phyloP scores from a whole-genome alignment of 2,329 filamentous ascomycete species.

The Calonectria naviculata region DNA sequence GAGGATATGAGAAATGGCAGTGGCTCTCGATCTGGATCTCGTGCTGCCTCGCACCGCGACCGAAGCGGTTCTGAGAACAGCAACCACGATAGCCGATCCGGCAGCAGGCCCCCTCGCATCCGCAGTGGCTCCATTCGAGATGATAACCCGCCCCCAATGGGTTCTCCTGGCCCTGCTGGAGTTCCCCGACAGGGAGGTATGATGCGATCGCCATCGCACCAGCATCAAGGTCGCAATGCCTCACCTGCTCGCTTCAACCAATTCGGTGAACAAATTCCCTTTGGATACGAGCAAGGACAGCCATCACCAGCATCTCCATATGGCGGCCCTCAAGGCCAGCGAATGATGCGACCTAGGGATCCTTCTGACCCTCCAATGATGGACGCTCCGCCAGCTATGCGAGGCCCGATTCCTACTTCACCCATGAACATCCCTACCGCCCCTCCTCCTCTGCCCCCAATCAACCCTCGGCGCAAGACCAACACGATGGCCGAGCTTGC shows the following conservation, averaged over 20 bases:
- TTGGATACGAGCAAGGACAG: constrained; percentile 52
- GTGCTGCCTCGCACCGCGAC: constrained; percentile 57
- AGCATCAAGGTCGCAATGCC: constrained; percentile 37
- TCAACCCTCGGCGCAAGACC: constrained; percentile 67
- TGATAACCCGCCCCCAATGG: constrained; percentile 44
- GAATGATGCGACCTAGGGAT: constrained; percentile 57
- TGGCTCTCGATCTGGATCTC: constrained; percentile 43
- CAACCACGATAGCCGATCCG: constrained; percentile 50
- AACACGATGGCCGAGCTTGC: constrained; percentile 51
- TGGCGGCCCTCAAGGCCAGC: constrained; percentile 41
- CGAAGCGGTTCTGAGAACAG: constrained; percentile 68
- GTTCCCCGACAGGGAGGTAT: constrained; percentile 43
- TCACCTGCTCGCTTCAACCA: constrained; percentile 38
- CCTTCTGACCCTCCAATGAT: constrained; percentile 63
- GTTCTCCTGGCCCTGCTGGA: constrained; percentile 37
- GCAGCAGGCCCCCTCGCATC: constrained; percentile 52
- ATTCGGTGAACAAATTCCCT: constrained; percentile 27
- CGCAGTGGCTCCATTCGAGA: constrained; percentile 53
- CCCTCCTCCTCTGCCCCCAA: constrained; percentile 66
- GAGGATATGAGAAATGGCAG: constrained; percentile 52
- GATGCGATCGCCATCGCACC: constrained; percentile 58
- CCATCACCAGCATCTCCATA: constrained; percentile 57
- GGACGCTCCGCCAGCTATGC: constrained; percentile 54
- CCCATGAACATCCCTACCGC: constrained; percentile 48
- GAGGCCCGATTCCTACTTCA: constrained; percentile 51